Conservation (phyloP, 768 basidiomycete genomes). For the Tricholoma hemisulphureum region DNA sequence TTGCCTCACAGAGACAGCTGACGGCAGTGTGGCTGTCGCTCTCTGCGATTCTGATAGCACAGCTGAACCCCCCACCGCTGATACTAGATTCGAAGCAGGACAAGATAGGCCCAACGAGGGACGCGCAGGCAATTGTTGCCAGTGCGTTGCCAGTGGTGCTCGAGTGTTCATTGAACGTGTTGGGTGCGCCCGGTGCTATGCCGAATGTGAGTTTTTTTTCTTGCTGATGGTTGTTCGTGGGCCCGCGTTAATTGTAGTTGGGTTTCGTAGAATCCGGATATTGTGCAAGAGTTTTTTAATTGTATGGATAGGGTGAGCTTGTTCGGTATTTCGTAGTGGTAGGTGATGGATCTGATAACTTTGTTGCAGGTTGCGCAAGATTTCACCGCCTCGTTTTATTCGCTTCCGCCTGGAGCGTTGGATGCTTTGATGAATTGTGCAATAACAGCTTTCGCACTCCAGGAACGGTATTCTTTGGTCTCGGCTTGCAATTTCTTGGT, state of each 20-base stretch:
- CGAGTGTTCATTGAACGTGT: slow-evolving; percentile 50
- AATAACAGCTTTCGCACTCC: slow-evolving; percentile 59
- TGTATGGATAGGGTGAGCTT: slow-evolving; percentile 71
- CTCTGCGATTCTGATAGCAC: slow-evolving; percentile 74
- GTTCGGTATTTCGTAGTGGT: background rate
- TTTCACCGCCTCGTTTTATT: slow-evolving; percentile 55
- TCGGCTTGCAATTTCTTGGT: slow-evolving; percentile 83
- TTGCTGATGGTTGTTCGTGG: background rate
- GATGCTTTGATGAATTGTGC: slow-evolving; percentile 66
- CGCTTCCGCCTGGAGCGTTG: slow-evolving; percentile 55
- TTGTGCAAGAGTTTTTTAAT: slow-evolving; percentile 85
- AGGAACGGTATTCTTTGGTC: slow-evolving; percentile 80
- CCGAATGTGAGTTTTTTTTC: slow-evolving; percentile 51
- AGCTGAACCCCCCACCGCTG: slow-evolving; percentile 72
- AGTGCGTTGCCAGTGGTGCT: slow-evolving; percentile 57
- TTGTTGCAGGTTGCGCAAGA: slow-evolving; percentile 42
- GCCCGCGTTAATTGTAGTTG: background rate
- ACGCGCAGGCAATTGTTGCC: slow-evolving; percentile 57
- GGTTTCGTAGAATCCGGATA: slow-evolving; percentile 76
- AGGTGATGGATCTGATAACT: background rate
- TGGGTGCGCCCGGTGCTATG: slow-evolving; percentile 65
- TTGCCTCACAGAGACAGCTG: slow-evolving; percentile 66
- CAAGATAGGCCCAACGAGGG: slow-evolving; percentile 50
- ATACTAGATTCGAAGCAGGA: slow-evolving; percentile 31
- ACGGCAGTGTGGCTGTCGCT: slow-evolving; percentile 85